Evolutionary conservation across 768 basidiomycete species (phyloP).

Genomic region (Pleurotus cornucopiae): DNA sequence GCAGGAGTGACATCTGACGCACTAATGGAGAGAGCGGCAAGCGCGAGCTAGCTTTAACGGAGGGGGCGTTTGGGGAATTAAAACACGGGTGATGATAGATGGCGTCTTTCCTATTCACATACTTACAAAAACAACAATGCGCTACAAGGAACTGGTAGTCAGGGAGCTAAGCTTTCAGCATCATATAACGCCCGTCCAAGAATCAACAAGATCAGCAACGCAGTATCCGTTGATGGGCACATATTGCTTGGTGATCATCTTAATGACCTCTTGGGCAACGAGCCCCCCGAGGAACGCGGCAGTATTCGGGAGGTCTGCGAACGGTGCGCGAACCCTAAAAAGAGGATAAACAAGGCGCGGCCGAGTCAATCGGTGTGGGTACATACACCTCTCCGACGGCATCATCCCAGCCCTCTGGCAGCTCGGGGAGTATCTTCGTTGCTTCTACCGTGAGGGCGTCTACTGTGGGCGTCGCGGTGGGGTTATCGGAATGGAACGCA

Average conservation of each 20-base stretch:
- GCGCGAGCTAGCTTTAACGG: no score
- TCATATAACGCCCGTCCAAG: slow-evolving; percentile 62
- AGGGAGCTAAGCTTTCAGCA: not conserved
- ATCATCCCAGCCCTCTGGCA: slow-evolving; percentile 54
- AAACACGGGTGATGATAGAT: no score
- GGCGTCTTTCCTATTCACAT: no score
- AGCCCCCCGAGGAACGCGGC: slow-evolving; percentile 92
- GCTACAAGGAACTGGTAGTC: not conserved
- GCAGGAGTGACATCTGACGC: no score
- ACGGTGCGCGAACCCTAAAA: slow-evolving; percentile 71
- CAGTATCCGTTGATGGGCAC: slow-evolving; percentile 85
- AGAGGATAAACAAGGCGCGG: slow-evolving; percentile 12
- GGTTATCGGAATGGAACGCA: slow-evolving; percentile 23
- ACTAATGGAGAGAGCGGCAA: no score
- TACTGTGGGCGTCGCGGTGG: slow-evolving; percentile 33
- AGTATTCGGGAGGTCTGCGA: slow-evolving; percentile 86
- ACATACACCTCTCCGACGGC: slow-evolving; percentile 80
- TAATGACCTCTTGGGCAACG: slow-evolving; percentile 95
- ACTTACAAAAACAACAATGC: no score
- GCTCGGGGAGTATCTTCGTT: slow-evolving; percentile 39
- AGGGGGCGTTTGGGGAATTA: no score
- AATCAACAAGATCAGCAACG: slow-evolving; percentile 79
- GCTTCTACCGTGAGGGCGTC: slow-evolving; percentile 53
- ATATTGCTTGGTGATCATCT: slow-evolving; percentile 95
- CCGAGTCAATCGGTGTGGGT: not conserved